Conservation (phyloP, 192 early-diverging fungal genomes). For the Backusella morwellensis region DNA sequence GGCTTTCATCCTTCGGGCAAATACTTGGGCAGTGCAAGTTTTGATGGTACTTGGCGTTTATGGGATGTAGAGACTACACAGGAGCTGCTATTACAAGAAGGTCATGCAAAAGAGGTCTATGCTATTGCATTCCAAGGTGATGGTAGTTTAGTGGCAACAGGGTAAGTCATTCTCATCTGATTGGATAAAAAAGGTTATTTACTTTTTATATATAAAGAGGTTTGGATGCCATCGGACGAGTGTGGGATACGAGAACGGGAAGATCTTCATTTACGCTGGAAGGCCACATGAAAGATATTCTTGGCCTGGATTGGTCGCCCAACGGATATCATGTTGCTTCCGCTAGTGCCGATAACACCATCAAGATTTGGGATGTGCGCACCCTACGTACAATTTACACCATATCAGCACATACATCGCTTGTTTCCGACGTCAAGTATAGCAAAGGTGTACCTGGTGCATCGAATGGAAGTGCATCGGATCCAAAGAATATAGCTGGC, state of each 20-base stretch:
- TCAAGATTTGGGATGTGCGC: conserved; percentile 93
- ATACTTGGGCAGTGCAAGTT: conserved; percentile 70
- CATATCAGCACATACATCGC: conserved; percentile 90
- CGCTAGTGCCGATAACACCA: conserved; percentile 87
- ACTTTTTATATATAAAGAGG: conserved; percentile 53
- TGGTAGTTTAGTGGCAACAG: conserved; percentile 87
- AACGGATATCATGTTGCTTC: conserved; percentile 93
- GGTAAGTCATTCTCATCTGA: conserved; percentile 37
- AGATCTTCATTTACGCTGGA: conserved; percentile 83
- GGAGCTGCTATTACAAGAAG: conserved; percentile 89
- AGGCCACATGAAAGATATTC: conserved; percentile 90
- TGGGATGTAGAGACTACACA: conserved; percentile 82
- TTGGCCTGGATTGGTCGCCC: conserved; percentile 87
- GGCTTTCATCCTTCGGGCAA: conserved; percentile 88
- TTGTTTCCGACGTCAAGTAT: conserved; percentile 82
- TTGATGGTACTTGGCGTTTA: conserved; percentile 94
- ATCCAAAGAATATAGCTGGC: conserved; percentile 51
- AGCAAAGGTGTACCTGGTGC: conserved; percentile 42
- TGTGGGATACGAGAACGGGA: conserved; percentile 96
- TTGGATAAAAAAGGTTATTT: background rate
- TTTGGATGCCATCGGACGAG: conserved; percentile 86
- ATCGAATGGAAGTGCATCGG: conserved; percentile 27
- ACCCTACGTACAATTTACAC: conserved; percentile 70
- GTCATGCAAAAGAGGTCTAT: conserved; percentile 94
- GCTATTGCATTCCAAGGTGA: conserved; percentile 90